These are phyloP conservation scores for Leucocoprinus birnbaumii DNA, from an alignment of 768 basidiomycete species.

Conservation along the genomic window DNA sequence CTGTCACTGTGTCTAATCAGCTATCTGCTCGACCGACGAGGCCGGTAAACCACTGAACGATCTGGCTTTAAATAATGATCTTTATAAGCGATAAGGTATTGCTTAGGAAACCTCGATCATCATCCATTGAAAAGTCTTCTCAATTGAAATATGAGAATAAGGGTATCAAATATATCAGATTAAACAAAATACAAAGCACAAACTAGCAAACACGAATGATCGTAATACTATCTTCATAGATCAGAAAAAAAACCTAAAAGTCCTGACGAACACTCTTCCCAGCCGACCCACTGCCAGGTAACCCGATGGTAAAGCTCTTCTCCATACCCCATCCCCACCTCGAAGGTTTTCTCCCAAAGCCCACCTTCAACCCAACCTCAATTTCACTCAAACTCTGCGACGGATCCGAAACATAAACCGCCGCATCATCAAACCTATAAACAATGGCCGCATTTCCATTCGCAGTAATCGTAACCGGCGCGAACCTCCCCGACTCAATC, in stretches of 20 bases:
- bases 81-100: too few relatives aligned
- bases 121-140: too few relatives aligned
- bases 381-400: constrained; percentile 46
- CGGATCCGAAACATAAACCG: constrained; percentile 62
- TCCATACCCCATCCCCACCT: constrained; percentile 21
- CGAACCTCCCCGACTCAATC: constrained; percentile 25
- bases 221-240: too few relatives aligned
- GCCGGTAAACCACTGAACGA: too few relatives aligned
- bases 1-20: too few relatives aligned
- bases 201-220: too few relatives aligned
- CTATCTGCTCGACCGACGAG: too few relatives aligned
- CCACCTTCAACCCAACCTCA: constrained; percentile 32
- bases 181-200: too few relatives aligned
- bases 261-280: constrained; percentile 43
- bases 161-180: too few relatives aligned
- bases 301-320: constrained; percentile 31
- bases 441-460: constrained; percentile 43
- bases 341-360: constrained; percentile 21
- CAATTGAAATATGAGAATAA: too few relatives aligned
- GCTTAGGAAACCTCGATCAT: too few relatives aligned
- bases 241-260: constrained; percentile 7
- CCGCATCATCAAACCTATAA: constrained; percentile 35
- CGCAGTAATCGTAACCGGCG: constrained; percentile 29
- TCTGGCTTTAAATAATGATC: too few relatives aligned
- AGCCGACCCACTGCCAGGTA: constrained; percentile 45